A percentile compares a stretch with the other conserved stretches of the same genome.
Evolutionary conservation across 163 green algal genomes (phyloP).

Genomic region (Chlorella variabilis): DNA sequence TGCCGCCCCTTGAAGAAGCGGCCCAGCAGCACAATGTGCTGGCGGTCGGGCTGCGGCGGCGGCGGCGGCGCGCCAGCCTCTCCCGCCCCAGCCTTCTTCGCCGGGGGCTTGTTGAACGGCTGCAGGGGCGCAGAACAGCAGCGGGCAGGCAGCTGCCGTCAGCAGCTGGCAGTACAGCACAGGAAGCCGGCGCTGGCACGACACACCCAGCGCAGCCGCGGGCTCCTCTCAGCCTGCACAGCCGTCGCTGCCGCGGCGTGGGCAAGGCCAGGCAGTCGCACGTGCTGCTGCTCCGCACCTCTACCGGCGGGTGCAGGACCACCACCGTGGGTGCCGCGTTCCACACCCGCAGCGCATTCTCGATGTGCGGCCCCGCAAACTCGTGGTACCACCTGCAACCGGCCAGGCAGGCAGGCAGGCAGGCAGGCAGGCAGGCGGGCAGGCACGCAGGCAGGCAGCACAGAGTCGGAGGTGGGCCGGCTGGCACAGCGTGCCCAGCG

Average conservation of each 20-base stretch:
- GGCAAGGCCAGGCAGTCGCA: too few relatives aligned
- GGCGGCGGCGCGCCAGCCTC: too few relatives aligned
- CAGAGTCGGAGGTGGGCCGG: too few relatives aligned
- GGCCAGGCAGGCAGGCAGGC: not conserved
- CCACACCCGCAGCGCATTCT: not conserved
- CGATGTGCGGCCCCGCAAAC: not conserved
- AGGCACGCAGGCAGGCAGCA: not conserved
- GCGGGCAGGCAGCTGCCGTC: not conserved
- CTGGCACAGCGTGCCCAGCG: too few relatives aligned
- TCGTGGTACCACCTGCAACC: conserved; percentile 33
- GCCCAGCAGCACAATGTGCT: conserved; percentile 47
- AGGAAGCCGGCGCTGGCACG: too few relatives aligned
- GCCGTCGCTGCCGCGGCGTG: too few relatives aligned
- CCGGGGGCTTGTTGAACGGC: conserved; percentile 18
- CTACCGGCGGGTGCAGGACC: conserved; percentile 36
- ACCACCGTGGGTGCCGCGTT: not conserved
- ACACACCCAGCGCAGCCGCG: too few relatives aligned
- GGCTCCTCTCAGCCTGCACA: too few relatives aligned
- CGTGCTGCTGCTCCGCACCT: too few relatives aligned
- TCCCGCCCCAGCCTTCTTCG: not conserved
- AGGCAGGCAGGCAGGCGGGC: not conserved
- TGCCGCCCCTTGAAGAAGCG: conserved; percentile 51
- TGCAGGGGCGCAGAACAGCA: not conserved
- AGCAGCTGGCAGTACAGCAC: too few relatives aligned
- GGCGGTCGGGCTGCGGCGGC: not conserved